A percentile compares a stretch with the other conserved stretches of the same genome.
These are phyloP conservation scores for Fusarium agapanthi DNA, from an alignment of 2,329 filamentous ascomycete species.

Conservation along the genomic window DNA sequence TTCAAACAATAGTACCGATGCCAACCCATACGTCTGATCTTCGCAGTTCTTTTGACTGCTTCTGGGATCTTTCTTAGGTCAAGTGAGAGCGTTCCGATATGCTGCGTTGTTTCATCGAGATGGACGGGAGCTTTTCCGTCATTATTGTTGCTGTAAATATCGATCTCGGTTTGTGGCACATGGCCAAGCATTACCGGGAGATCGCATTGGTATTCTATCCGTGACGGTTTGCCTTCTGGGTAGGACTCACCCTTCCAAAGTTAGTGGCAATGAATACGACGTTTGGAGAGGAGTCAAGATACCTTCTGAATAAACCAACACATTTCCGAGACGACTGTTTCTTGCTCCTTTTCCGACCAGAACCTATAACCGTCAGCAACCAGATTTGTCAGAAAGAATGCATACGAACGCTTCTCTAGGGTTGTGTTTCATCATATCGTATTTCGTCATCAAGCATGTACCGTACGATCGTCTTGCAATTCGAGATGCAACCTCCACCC, in stretches of 20 bases:
- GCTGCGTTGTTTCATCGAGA: conserved; percentile 41
- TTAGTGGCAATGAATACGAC: not conserved
- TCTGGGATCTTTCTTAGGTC: conserved; percentile 48
- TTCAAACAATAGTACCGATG: conserved; percentile 50
- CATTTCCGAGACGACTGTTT: conserved; percentile 49
- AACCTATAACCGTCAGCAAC: conserved; percentile 42
- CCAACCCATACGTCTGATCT: conserved; percentile 47
- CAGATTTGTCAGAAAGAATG: not conserved
- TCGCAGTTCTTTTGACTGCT: conserved; percentile 44
- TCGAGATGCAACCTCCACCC: conserved; percentile 47
- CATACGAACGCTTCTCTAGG: conserved; percentile 48
- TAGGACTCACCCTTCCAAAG: conserved; percentile 49
- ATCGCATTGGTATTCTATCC: conserved; percentile 51
- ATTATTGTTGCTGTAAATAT: conserved; percentile 49
- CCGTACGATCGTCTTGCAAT: conserved; percentile 51
- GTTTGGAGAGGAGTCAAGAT: not conserved
- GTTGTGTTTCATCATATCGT: conserved; percentile 49
- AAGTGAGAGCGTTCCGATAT: conserved; percentile 48
- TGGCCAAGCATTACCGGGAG: conserved; percentile 48
- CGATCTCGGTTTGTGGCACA: conserved; percentile 49
- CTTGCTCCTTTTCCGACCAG: conserved; percentile 51
- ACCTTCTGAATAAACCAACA: conserved; percentile 53
- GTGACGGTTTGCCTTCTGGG: conserved; percentile 48
- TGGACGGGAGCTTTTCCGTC: conserved; percentile 46
- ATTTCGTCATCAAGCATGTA: conserved; percentile 48